Base-by-base conservation (phyloP, 768 basidiomycete genomes). In the Pleurotus cornucopiae region DNA sequence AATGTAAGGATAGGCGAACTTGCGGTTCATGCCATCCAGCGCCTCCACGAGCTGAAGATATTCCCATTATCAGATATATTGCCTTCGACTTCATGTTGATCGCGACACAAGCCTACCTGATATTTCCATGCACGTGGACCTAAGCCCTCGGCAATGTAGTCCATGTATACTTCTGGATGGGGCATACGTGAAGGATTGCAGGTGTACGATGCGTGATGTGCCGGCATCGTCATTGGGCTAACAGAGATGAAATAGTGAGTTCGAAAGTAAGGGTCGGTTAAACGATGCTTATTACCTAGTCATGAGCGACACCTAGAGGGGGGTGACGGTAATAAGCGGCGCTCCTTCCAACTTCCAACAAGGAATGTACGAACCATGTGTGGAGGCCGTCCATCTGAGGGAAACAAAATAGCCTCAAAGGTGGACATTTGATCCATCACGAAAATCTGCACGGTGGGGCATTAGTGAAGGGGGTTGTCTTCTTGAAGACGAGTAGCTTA, bases 111-210 rank as follows among this genome's bases (percentile, higher is more conserved):
- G 26, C 76, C 62, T 60, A 89, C 89, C 72, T 86, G 82, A 67
- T 82, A 88, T 63, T 81, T 80, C 89, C 89, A 91, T 13, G 84
- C 81, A 56, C 83, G 78, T 14, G 82, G 70, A 30, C 84, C 85
- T 57, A 82, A 75, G 53, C 81, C 79, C 70, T 91, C 88, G 64
- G 87, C 88, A 62, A 92, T 84, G 77, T 81, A 63, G 59, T 91
- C 88, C 89, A 92, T 92, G 65, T 88, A 83, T 41, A 89, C 81
- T 68, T 91, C 89, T 9, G 90, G 90, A 67, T 92, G 90, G 0
- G 90, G 90, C 75, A 89, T 80, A 52, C 85, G 83, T 46, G 82
- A 71, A 30, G 77, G 77, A 25, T 76, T 69, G 55, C 72, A 66
- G 44, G 74, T 75, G 54, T 78, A 77, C 9, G 75, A 69, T 12